Percentiles rank a stretch among this genome's conserved stretches.
These are phyloP conservation scores for Cornus florida DNA, from an alignment of 148 eudicot genomes.

Conservation along the genomic window DNA sequence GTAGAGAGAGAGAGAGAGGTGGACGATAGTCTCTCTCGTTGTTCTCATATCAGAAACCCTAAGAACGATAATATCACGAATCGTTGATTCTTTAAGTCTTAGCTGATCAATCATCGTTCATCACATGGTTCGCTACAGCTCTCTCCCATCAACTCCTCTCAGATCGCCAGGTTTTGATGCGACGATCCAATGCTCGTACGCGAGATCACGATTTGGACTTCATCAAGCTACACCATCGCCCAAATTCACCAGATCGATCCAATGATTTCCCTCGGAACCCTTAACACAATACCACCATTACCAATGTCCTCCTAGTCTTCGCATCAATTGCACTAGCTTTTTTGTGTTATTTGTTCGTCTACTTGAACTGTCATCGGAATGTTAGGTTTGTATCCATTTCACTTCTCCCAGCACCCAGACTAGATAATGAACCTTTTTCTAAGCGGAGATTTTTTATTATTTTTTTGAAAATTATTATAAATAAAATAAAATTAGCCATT, in stretches of 20 bases:
- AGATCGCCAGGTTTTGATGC: constrained; percentile 54
- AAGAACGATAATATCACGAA: background rate
- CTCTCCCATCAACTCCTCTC: background rate
- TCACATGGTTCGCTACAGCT: constrained; percentile 2
- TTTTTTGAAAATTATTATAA: too few relatives aligned
- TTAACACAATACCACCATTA: background rate
- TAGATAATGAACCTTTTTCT: too few relatives aligned
- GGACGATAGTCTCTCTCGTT: background rate
- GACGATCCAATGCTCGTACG: constrained; percentile 53
- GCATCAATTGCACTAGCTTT: constrained; percentile 22
- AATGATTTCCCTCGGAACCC: constrained; percentile 39
- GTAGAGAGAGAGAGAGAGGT: background rate
- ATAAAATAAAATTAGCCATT: too few relatives aligned
- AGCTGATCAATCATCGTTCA: background rate
- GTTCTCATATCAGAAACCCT: background rate
- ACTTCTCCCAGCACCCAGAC: too few relatives aligned
- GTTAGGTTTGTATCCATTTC: too few relatives aligned
- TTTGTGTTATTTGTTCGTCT: constrained; percentile 24
- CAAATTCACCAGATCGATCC: constrained; percentile 33
- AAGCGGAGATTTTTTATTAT: too few relatives aligned
- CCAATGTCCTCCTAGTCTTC: constrained; percentile 16
- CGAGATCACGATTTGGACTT: constrained; percentile 44
- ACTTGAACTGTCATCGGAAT: constrained; percentile 12
- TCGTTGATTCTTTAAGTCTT: background rate
- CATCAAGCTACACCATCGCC: constrained; percentile 49